These are phyloP conservation scores for Ceratobasidium sp. DNA, from an alignment of 1,284 basidiomycete genomes.

Conservation along the genomic window DNA sequence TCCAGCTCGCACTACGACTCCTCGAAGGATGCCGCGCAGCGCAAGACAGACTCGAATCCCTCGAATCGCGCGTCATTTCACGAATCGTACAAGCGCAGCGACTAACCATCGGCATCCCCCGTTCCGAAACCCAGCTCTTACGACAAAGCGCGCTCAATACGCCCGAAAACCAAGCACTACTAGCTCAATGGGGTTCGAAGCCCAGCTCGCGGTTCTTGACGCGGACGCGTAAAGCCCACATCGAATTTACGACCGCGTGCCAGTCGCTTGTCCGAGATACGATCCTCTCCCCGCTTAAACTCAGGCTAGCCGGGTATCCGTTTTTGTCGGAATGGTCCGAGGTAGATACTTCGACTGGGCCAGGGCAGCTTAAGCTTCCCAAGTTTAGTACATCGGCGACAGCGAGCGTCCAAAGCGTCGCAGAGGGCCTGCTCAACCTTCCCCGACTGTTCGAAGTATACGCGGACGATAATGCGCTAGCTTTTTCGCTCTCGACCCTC, in stretches of 20 bases:
- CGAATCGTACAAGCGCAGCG: conserved; percentile 66
- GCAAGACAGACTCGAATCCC: conserved; percentile 71
- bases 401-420: conserved; percentile 87
- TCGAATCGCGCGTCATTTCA: conserved; percentile 75
- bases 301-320: conserved; percentile 80
- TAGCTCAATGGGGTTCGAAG: conserved; percentile 45
- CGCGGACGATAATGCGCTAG: conserved; percentile 90
- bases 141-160: conserved; percentile 87
- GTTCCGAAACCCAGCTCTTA: conserved; percentile 73
- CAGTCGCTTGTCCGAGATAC: conserved; percentile 84
- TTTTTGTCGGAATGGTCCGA: conserved; percentile 66
- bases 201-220: conserved; percentile 63
- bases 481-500: conserved; percentile 86
- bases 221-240: conserved; percentile 68
- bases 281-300: conserved; percentile 86
- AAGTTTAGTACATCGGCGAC: conserved; percentile 94
- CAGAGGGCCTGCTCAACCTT: conserved; percentile 93
- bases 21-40: conserved; percentile 81
- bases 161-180: conserved; percentile 74
- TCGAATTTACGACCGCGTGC: conserved; percentile 76
- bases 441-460: conserved; percentile 95
- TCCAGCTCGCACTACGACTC: conserved; percentile 85
- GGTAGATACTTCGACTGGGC: conserved; percentile 63
- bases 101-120: conserved; percentile 64
- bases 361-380: conserved; percentile 74